A percentile compares a stretch with the other conserved stretches of the same genome.
These are phyloP conservation scores for Pleurotus salmoneostramineus DNA, from an alignment of 768 basidiomycete genomes.

Conservation along the genomic window DNA sequence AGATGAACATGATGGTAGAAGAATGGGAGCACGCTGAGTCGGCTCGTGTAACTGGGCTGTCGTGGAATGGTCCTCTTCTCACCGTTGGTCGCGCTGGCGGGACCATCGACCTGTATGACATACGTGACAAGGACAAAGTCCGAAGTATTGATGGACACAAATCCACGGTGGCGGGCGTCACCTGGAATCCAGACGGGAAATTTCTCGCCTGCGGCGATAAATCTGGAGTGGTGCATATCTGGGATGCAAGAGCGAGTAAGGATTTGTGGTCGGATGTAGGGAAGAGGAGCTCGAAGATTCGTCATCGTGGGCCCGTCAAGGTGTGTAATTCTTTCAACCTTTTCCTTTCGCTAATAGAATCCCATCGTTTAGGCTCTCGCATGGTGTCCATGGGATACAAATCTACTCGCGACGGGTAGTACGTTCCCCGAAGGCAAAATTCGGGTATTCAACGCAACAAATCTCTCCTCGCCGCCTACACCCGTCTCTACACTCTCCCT, in stretches of 20 bases:
- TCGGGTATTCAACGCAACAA: slow-evolving; percentile 63
- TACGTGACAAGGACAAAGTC: slow-evolving; percentile 36
- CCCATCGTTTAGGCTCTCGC: slow-evolving; percentile 57
- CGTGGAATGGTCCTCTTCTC: slow-evolving; percentile 59
- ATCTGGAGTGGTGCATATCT: slow-evolving; percentile 82
- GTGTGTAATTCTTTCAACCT: slow-evolving; percentile 15
- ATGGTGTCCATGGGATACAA: slow-evolving; percentile 83
- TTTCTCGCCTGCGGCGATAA: slow-evolving; percentile 83
- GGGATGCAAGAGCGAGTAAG: slow-evolving; percentile 57
- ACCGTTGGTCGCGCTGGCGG: slow-evolving; percentile 63
- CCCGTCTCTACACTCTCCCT: slow-evolving; percentile 66
- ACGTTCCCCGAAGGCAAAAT: slow-evolving; percentile 72
- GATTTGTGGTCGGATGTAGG: slow-evolving; percentile 19
- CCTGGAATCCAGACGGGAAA: slow-evolving; percentile 72
- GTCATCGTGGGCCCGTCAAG: slow-evolving; percentile 66
- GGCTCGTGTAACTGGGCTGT: slow-evolving; percentile 28
- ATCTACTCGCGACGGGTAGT: slow-evolving; percentile 74
- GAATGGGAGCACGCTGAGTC: slow-evolving; percentile 34
- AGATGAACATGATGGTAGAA: slow-evolving; percentile 25
- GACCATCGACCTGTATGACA: slow-evolving; percentile 62
- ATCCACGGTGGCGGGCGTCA: slow-evolving; percentile 71
- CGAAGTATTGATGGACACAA: slow-evolving; percentile 44
- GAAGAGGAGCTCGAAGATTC: slow-evolving; percentile 62
- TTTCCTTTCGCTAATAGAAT: neutral
- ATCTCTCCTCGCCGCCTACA: slow-evolving; percentile 17